Evolutionary conservation across 495 filamentous ascomycete species (phyloP).

Genomic region (Bathelium albidoporum): DNA sequence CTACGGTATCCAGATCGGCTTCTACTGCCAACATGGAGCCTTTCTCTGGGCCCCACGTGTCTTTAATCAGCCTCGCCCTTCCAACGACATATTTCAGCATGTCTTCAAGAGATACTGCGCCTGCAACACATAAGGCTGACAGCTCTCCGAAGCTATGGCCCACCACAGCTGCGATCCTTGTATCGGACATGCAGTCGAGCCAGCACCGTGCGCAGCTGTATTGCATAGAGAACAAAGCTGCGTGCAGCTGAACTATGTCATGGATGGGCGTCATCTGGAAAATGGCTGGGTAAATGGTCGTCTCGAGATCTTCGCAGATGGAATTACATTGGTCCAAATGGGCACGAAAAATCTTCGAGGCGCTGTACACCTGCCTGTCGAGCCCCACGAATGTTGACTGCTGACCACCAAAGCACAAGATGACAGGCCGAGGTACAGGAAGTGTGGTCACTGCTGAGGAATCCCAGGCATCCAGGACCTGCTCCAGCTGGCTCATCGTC

Average conservation of each 20-base stretch:
- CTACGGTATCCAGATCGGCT: neutral
- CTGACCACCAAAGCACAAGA: conserved; percentile 14
- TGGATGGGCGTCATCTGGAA: neutral
- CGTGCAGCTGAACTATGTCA: conserved; percentile 4
- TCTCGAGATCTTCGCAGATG: neutral
- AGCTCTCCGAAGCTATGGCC: conserved; percentile 45
- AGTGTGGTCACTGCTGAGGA: no score
- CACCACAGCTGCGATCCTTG: conserved; percentile 31
- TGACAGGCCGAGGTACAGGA: neutral
- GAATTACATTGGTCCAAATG: conserved; percentile 20
- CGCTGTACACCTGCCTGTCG: neutral
- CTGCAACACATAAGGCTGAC: conserved; percentile 36
- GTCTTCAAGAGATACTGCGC: conserved; percentile 28
- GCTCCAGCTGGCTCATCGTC: no score
- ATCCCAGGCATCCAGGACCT: no score
- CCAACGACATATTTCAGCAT: conserved; percentile 4
- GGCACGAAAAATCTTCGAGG: conserved; percentile 37
- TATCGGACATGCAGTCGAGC: conserved; percentile 39
- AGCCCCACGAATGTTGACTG: neutral
- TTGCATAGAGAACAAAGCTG: conserved; percentile 37
- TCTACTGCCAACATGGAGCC: conserved; percentile 9
- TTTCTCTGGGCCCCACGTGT: neutral
- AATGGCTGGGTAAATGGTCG: neutral
- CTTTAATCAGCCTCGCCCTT: neutral
- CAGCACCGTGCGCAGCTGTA: conserved; percentile 39